Percentiles rank a stretch among this genome's conserved stretches.
Evolutionary conservation across 1,284 basidiomycete genomes (phyloP).

Genomic region (Irpex sp.): DNA sequence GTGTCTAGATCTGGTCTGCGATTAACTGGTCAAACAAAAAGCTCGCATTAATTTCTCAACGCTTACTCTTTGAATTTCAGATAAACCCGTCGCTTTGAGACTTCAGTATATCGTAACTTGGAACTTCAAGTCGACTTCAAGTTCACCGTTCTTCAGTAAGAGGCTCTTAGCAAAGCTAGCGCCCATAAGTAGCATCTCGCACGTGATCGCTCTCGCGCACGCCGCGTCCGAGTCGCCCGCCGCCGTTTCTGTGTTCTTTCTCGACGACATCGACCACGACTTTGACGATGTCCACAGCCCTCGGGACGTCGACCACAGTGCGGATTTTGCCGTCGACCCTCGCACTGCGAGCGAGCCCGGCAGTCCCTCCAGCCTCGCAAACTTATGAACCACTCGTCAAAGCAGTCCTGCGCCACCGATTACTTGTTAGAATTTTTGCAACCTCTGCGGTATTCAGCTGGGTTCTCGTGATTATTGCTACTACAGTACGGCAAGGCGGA

Average conservation of each 20-base stretch:
- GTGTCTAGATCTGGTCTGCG: too few species aligned
- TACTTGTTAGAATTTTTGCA: constrained; percentile 45
- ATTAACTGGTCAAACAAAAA: too few species aligned
- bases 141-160: too few species aligned
- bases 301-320: constrained; percentile 18
- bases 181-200: not conserved
- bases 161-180: too few species aligned
- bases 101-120: too few species aligned
- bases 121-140: too few species aligned
- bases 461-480: constrained; percentile 35
- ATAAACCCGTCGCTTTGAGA: too few species aligned
- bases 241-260: not conserved
- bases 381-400: constrained; percentile 58
- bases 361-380: constrained; percentile 42
- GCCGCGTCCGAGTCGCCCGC: not conserved
- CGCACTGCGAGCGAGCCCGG: constrained; percentile 38
- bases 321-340: constrained; percentile 31
- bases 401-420: constrained; percentile 48
- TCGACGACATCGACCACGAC: not conserved
- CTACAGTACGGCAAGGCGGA: constrained; percentile 27
- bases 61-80: too few species aligned
- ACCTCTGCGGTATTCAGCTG: constrained; percentile 45
- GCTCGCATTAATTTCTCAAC: too few species aligned
- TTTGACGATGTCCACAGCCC: not conserved
- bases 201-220: not conserved